phyloP scores from a whole-genome alignment of 495 filamentous ascomycete species.

The Penicillium cataractarum region DNA sequence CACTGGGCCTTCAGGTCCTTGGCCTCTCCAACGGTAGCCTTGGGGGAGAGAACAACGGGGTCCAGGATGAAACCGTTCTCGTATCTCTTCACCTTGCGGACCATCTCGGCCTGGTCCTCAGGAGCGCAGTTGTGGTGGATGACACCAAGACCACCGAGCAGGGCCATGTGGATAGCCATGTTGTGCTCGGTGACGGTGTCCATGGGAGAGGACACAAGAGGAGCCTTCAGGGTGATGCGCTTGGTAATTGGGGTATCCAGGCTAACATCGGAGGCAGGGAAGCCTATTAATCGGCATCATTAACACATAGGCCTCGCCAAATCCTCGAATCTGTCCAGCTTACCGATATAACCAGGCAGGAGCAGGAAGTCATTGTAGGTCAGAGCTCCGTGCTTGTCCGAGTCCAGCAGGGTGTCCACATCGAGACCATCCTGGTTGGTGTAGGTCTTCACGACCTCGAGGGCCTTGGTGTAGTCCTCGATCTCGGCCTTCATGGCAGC shows the following conservation, averaged over 20 bases:
- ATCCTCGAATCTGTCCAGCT: slow-evolving; percentile 20
- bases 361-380: slow-evolving; percentile 81
- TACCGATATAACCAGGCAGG: slow-evolving; percentile 69
- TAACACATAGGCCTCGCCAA: slow-evolving; percentile 8
- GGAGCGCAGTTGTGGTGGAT: slow-evolving; percentile 99
- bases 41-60: slow-evolving; percentile 87
- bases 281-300: slow-evolving; percentile 53
- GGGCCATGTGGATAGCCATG: slow-evolving; percentile 99
- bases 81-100: slow-evolving; percentile 97
- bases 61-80: slow-evolving; percentile 99
- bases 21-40: slow-evolving; percentile 87
- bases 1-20: slow-evolving; percentile 94
- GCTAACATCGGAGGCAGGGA: slow-evolving; percentile 85
- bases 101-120: slow-evolving; percentile 97
- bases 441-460: slow-evolving; percentile 78
- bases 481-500: slow-evolving; percentile 50
- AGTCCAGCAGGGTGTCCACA: slow-evolving; percentile 80
- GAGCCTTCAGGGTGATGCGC: slow-evolving; percentile 90
- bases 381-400: slow-evolving; percentile 83
- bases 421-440: slow-evolving; percentile 78
- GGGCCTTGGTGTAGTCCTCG: slow-evolving; percentile 65
- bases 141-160: slow-evolving; percentile 93
- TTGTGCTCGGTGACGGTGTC: slow-evolving; percentile 98
- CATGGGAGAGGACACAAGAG: slow-evolving; percentile 97
- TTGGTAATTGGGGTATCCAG: slow-evolving; percentile 93